Conservation (phyloP, 108 stramenopile species). For the Pseudonitzschia pungens region DNA sequence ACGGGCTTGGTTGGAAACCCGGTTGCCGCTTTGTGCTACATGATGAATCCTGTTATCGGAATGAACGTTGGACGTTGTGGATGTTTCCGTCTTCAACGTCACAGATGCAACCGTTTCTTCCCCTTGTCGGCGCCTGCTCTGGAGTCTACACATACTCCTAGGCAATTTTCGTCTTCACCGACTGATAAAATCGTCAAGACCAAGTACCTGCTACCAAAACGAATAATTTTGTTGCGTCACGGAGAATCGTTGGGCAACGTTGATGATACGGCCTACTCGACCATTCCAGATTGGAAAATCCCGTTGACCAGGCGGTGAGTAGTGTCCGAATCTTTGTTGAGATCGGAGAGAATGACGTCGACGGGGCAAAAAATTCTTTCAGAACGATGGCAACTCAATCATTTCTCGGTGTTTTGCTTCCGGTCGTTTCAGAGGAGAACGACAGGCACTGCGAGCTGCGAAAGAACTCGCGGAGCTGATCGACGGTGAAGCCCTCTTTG, state of each 20-base stretch:
- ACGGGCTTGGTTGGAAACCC: too few species aligned
- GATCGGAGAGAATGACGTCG: not conserved
- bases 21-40: too few species aligned
- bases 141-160: not conserved
- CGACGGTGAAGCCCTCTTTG: slow-evolving; percentile 33
- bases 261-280: slow-evolving; percentile 66
- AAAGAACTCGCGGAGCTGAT: slow-evolving; percentile 25
- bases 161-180: not conserved
- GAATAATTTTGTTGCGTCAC: slow-evolving; percentile 75
- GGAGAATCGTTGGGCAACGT: slow-evolving; percentile 77
- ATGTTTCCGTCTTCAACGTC: not conserved
- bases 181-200: not conserved
- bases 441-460: slow-evolving; percentile 28
- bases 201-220: slow-evolving; percentile 36
- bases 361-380: too few species aligned
- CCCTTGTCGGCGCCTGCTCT: not conserved
- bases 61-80: not conserved
- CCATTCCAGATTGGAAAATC: slow-evolving; percentile 73
- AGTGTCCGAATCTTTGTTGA: not conserved
- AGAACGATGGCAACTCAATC: not conserved
- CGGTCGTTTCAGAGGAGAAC: slow-evolving; percentile 24
- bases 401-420: not conserved
- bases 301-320: slow-evolving; percentile 44
- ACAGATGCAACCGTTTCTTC: not conserved
- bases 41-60: not conserved